Conservation (phyloP, 768 basidiomycete genomes). For the Russula virescens region DNA sequence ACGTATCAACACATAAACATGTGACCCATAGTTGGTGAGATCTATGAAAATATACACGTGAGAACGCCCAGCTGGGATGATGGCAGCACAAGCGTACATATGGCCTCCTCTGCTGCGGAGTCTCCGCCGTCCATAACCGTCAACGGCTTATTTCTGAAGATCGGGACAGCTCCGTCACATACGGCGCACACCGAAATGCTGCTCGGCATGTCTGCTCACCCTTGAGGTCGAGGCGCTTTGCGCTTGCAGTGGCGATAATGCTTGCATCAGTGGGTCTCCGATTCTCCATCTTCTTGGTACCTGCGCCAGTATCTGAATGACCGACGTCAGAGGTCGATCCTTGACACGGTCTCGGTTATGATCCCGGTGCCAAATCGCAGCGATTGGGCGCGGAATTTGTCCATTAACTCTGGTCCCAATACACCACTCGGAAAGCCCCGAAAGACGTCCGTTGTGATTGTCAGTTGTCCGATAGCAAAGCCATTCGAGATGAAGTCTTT, state of each 20-base stretch:
- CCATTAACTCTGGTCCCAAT: constrained; percentile 95
- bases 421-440: constrained; percentile 96
- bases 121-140: constrained; percentile 99
- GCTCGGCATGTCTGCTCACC: constrained; percentile 94
- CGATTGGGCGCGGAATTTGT: constrained; percentile 96
- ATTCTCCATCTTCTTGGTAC: constrained; percentile 69
- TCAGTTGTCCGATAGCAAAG: constrained; percentile 95
- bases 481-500: constrained; percentile 99
- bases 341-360: constrained; percentile 95
- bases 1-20: constrained; percentile 94
- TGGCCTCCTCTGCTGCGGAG: constrained; percentile 96
- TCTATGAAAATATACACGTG: constrained; percentile 42
- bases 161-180: constrained; percentile 98
- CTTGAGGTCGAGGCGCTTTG: constrained; percentile 82
- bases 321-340: constrained; percentile 85
- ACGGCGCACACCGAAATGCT: constrained; percentile 99
- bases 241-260: constrained; percentile 96
- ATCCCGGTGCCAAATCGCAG: constrained; percentile 90
- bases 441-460: constrained; percentile 96
- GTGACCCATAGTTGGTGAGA: constrained; percentile 93
- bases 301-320: constrained; percentile 99
- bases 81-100: constrained; percentile 56
- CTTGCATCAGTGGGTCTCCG: constrained; percentile 91
- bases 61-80: not conserved
- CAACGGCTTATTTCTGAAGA: constrained; percentile 94